A percentile compares a stretch with the other conserved stretches of the same genome.
Conservation (phyloP, 2,329 filamentous ascomycete species). For the Arthroderma sp. region DNA sequence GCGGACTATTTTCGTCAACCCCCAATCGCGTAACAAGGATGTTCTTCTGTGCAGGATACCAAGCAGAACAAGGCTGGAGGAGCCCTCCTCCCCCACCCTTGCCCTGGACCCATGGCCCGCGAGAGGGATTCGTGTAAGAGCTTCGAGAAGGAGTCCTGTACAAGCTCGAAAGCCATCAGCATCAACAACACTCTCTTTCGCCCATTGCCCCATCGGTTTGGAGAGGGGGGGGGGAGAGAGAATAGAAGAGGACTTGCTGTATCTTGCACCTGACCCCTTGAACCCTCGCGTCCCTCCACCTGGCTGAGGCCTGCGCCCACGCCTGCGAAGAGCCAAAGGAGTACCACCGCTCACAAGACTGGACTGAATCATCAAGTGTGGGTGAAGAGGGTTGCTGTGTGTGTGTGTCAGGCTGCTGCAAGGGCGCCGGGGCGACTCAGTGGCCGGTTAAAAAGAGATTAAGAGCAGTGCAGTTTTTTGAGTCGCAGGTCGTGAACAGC, state of each 20-base stretch:
- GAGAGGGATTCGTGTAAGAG: neutral
- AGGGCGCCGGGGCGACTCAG: constrained; percentile 6
- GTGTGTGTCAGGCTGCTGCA: constrained; percentile 11
- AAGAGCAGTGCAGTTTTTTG: neutral
- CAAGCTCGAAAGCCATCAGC: no score
- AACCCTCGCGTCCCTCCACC: neutral
- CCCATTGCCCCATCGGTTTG: neutral
- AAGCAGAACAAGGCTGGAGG: neutral
- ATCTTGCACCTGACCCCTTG: neutral
- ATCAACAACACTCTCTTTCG: no score
- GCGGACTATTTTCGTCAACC: neutral
- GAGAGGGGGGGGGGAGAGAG: no score
- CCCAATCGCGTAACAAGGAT: neutral
- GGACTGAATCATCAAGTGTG: neutral
- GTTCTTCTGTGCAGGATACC: neutral
- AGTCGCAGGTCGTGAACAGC: neutral
- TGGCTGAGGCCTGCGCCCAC: neutral
- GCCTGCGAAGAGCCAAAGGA: neutral
- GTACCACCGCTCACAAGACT: neutral
- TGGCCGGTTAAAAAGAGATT: neutral
- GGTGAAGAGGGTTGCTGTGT: neutral
- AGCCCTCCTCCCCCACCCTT: neutral
- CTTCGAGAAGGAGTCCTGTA: neutral
- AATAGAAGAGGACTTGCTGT: neutral
- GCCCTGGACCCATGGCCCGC: neutral